A percentile compares a stretch with the other conserved stretches of the same genome.
These are phyloP conservation scores for Hyphodiscus hymeniophilus DNA, from an alignment of 495 filamentous ascomycete species.

Conservation along the genomic window DNA sequence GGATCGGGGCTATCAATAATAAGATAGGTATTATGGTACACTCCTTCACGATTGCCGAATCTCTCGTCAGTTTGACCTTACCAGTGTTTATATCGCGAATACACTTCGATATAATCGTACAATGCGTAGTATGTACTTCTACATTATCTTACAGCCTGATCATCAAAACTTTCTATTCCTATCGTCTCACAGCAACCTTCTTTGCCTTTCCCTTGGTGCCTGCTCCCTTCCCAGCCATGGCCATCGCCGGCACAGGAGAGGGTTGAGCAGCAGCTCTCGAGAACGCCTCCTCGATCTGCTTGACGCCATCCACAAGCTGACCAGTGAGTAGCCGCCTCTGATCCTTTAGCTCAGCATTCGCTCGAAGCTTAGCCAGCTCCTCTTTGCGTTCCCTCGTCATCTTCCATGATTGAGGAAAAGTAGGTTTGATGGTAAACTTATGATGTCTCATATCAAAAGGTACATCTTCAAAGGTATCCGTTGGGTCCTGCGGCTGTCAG, in stretches of 20 bases:
- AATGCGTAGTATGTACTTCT: neutral
- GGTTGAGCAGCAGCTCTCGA: constrained; percentile 3
- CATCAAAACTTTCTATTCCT: constrained; percentile 2
- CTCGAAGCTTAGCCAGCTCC: constrained; percentile 52
- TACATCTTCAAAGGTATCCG: constrained; percentile 79
- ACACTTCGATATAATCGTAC: too few relatives aligned
- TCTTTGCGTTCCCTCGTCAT: constrained; percentile 61
- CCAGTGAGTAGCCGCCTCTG: constrained; percentile 36
- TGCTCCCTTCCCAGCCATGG: constrained; percentile 15
- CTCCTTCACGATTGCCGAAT: too few relatives aligned
- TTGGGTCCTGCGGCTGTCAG: constrained; percentile 42
- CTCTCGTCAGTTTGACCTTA: too few relatives aligned
- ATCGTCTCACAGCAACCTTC: constrained; percentile 12
- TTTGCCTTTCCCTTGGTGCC: constrained; percentile 2
- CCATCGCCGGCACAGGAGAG: constrained; percentile 23
- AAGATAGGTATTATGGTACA: too few relatives aligned
- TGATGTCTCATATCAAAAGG: constrained; percentile 88
- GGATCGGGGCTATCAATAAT: too few relatives aligned
- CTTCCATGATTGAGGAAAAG: constrained; percentile 76
- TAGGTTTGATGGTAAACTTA: constrained; percentile 55
- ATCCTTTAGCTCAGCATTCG: constrained; percentile 39
- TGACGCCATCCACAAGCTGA: constrained; percentile 44
- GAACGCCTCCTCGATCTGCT: constrained; percentile 39
- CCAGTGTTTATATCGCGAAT: too few relatives aligned
- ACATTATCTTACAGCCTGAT: constrained; percentile 12